These are phyloP conservation scores for Dalbergia cochinchinensis DNA, from an alignment of 306 rosid genomes.

Conservation along the genomic window DNA sequence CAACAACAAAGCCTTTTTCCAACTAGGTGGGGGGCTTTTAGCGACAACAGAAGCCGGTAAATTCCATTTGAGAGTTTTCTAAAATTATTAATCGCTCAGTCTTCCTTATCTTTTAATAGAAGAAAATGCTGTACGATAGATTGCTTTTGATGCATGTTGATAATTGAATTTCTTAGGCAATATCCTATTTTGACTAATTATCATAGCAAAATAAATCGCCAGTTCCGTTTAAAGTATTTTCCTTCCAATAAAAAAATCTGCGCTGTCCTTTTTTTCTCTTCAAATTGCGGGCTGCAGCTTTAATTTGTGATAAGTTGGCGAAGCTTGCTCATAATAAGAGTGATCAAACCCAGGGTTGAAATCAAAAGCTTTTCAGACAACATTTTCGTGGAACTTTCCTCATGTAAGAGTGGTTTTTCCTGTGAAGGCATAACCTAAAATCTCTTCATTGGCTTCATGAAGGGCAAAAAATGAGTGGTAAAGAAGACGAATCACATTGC, in stretches of 20 bases:
- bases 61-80: background rate
- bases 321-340: conserved; percentile 13
- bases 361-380: conserved; percentile 11
- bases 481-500: conserved; percentile 46
- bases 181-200: background rate
- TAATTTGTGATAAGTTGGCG: background rate
- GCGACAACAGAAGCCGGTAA: background rate
- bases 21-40: too few species aligned
- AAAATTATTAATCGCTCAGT: background rate
- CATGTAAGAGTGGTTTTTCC: conserved; percentile 21
- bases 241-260: background rate
- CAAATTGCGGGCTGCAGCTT: conserved; percentile 7
- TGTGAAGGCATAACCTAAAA: background rate
- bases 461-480: conserved; percentile 49
- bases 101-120: background rate
- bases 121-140: background rate
- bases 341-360: conserved; percentile 11
- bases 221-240: conserved; percentile 6
- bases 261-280: background rate
- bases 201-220: background rate
- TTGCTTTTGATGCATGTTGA: background rate
- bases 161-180: conserved; percentile 8
- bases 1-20: too few species aligned
- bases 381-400: background rate
- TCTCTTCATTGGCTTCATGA: conserved; percentile 35